Evolutionary conservation across 345 rosid genomes (phyloP).

Genomic region (Trapa bicornis): DNA sequence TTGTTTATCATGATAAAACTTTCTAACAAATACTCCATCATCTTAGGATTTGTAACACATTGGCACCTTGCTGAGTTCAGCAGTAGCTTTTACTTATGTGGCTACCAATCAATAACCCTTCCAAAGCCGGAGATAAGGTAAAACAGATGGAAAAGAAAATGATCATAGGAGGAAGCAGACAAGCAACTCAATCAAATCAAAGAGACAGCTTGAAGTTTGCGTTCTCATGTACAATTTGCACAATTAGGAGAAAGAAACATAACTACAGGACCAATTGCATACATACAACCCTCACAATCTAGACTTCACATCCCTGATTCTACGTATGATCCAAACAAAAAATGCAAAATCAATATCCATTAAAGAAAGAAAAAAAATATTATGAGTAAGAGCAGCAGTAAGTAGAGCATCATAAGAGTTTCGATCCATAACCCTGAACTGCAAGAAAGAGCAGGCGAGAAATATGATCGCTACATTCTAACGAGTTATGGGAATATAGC

Average conservation of each 20-base stretch:
- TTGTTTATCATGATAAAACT: not conserved
- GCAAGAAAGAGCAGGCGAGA: too few relatives aligned
- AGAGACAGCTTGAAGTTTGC: not conserved
- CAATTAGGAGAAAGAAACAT: too few relatives aligned
- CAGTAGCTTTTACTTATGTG: not conserved
- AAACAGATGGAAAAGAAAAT: not conserved
- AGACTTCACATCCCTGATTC: not conserved
- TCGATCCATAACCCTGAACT: not conserved
- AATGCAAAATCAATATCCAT: not conserved
- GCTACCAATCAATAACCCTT: not conserved
- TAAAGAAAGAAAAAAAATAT: not conserved
- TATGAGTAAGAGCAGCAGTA: not conserved
- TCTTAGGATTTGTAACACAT: not conserved
- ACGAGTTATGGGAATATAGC: too few relatives aligned
- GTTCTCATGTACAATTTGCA: not conserved
- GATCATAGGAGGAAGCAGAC: not conserved
- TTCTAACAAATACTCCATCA: not conserved
- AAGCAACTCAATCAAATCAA: slow-evolving; percentile 1
- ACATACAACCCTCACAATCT: too few relatives aligned
- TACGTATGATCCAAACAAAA: not conserved
- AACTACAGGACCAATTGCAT: too few relatives aligned
- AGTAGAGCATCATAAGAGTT: not conserved
- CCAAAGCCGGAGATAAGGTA: not conserved
- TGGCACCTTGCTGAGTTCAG: not conserved
- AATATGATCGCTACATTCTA: not conserved